Evolutionary conservation across 768 basidiomycete species (phyloP), one percentile per base, ranked within the genome.

Genomic region (Cystoderma amianthinum): DNA sequence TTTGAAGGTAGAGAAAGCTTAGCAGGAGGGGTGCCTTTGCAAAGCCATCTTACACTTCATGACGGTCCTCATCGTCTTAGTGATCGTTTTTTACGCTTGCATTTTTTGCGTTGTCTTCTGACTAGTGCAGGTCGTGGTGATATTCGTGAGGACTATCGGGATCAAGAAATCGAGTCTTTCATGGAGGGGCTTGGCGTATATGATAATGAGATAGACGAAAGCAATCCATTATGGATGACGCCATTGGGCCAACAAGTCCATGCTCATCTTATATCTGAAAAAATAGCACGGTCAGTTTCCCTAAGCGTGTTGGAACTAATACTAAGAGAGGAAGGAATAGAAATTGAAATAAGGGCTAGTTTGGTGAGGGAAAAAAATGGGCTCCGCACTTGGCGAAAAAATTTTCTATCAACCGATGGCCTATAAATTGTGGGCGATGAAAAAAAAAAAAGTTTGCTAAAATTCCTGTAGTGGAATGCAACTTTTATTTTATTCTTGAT

Each of bases 101-200:
- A 45, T 45, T 43, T 43, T 24, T 36, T 23, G 6, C 28, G 36
- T 32, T 45, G 44, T 23, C 44, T 45, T 42, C 41, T 23, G 21
- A 36, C 25, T 34, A 43, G 42, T 43, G 42, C 25, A n/a, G 40
- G 37, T 17, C 42, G 42, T 36, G 44, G 44, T 34, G 44, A 45
- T 23, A 40, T 45, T 33, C 21, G 35, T 32, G 44, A 43, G 42
- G 44, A 45, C 36, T 43, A 45, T 23, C 11, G 42, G 28, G 44
- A 42, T 3, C 42, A 43, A 19, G 44, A 45, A 40, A 45, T 45
- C 22, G 44, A 45, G 41, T 42, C 28, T 42, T 45, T 45, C 18
- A 45, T 45, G 44, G 44, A 45, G 36, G 42, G 42, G 42, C 44
- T 45, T 42, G 44, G 39, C 24, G 30, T 45, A 33, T 45, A 45